Base-by-base conservation (phyloP, 257 asterid species). In the Gentiana macrophylla region DNA sequence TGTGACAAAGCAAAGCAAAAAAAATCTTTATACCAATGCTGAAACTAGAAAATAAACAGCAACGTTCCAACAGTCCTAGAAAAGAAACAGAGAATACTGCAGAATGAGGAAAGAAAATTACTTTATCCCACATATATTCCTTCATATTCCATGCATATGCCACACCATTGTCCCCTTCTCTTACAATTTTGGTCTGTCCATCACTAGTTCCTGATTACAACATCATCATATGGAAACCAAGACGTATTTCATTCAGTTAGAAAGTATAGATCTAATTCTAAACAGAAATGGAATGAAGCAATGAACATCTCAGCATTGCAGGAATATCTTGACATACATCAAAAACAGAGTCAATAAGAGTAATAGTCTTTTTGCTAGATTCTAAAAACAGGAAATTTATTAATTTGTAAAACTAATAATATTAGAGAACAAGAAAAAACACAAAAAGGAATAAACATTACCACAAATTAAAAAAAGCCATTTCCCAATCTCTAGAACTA, bases 141-240 rank as follows among this genome's bases (percentile, higher is more conserved):
- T 65, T 63, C 82, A 74, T 72, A 74, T 83, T 85, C 99, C 99
- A 92, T 52, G 94, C 72, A 75, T 92, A 88, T 53, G 99, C 99
- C 75, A 92, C 90, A 12, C 99, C 97, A 55, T 88, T 88, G 73
- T 92, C 99, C 63, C 99, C 99, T 79, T 88, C 99, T 37, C 97
- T 85, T 53, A 92, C 83, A 48, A 92, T 69, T 79, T 80, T 85
- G 52, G 99, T 92, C 80, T 92, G 97, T 61, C 99, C 99, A 62
- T 92, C 94, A 66, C 75, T 82, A 66, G 82, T 83, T 63, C 99
- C 99, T 92, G 79, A 63, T 51, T 69, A 78, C 12, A 53, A 59
- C 54, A 69, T 47, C 35, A 24, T 13, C 32, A 59, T 11, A 41
- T 41, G 46, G 9, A 24, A 24, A 24, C 24, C 24, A 24, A 24